Evolutionary conservation across 441 rosid genomes (phyloP).

Genomic region (Geranium incanum): DNA sequence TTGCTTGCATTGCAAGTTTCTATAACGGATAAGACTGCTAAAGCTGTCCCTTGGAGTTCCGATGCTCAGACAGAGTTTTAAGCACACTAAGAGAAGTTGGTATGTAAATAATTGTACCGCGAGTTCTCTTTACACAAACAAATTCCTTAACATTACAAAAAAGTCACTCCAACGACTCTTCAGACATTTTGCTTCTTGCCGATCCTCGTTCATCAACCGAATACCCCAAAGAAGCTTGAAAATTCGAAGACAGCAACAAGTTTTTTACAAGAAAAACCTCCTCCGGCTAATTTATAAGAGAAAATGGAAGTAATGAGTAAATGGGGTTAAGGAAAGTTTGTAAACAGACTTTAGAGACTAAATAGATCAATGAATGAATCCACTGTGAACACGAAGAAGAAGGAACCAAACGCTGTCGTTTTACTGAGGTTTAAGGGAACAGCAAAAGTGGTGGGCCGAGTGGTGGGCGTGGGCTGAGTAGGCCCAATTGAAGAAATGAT

Average conservation of each 20-base stretch:
- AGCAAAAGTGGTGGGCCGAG: too few species aligned
- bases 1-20: neutral
- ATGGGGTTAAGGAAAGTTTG: neutral
- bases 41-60: neutral
- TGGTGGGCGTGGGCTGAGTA: too few species aligned
- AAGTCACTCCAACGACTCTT: neutral
- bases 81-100: too few species aligned
- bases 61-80: neutral
- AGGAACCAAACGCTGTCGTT: neutral
- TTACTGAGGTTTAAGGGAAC: too few species aligned
- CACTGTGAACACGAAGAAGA: neutral
- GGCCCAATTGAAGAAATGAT: too few species aligned
- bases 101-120: neutral
- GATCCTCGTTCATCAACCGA: neutral
- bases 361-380: neutral
- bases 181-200: neutral
- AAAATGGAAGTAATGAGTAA: slow-evolving; percentile 5
- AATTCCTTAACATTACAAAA: neutral
- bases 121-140: neutral
- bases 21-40: neutral
- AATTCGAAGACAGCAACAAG: slow-evolving; percentile 4
- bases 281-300: slow-evolving; percentile 51
- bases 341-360: neutral
- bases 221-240: slow-evolving; percentile 8
- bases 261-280: slow-evolving; percentile 69